Evolutionary conservation across 768 basidiomycete species (phyloP), one percentile per base, ranked within the genome.

Genomic region (Boletus subcaerulescens): DNA sequence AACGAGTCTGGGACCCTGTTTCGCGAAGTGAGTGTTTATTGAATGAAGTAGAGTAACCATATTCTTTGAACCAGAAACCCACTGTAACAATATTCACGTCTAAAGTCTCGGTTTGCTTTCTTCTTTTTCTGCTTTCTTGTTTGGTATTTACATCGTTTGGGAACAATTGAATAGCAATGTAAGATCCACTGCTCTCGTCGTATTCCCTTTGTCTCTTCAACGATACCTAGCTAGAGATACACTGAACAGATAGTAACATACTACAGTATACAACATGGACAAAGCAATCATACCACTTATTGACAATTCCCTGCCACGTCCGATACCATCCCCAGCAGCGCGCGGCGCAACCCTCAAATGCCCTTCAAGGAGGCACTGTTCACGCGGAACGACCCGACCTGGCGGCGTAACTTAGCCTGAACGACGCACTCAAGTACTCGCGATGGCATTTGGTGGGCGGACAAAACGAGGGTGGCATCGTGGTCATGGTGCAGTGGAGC

Each of bases 311-410:
- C 7, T 32, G 9, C 31, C 31, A 32, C 31, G 31, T 32, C 31
- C 4, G 10, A 32, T 24, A 24, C 22, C 32, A 1, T 9, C 32
- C 1, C 32, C 11, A 33, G 13, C 10, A 33, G 13, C n/a, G 33
- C 33, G 14, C 14, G 14, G 6, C 4, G 11, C 33, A 35, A 29
- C 26, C 26, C 26, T 29, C 26, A 29, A 29, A 29, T 29, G 7
- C 5, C 26, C 26, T 24, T 24, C 24, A 24, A 26, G 26, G n/a
- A n/a, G n/a, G n/a, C n/a, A 92, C 26, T 26, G 26, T 26, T 26
- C 26, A 26, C 87, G 54, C 86, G 86, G 58, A 98, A 24, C 24
- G 24, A 24, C 22, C 22, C 22, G 22, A 24, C 5, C 24, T 24
- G 24, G 24, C 1, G 24, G 24, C 24, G 5, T 24, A 24, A 24